These are phyloP conservation scores for Cladorrhinum samala DNA, from an alignment of 495 filamentous ascomycete species.

Conservation along the genomic window DNA sequence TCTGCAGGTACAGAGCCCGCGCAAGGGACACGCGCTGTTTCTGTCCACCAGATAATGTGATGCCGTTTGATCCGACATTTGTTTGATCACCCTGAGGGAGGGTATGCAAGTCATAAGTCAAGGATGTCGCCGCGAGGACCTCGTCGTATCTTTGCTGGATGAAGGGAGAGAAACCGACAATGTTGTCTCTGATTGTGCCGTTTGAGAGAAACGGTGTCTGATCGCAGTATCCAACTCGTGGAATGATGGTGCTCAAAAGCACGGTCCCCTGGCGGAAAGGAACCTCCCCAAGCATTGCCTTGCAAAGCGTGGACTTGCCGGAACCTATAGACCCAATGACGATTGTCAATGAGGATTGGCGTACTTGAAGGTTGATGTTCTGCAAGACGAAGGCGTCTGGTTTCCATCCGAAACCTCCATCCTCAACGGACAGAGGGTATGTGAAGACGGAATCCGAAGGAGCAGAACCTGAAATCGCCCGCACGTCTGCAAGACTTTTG, in stretches of 20 bases:
- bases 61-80: conserved; percentile 53
- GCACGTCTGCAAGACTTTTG: too few relatives aligned
- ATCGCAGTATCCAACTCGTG: conserved; percentile 26
- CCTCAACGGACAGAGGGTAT: too few relatives aligned
- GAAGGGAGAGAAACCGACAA: conserved; percentile 34
- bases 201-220: conserved; percentile 36
- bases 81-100: conserved; percentile 28
- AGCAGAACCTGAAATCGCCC: too few relatives aligned
- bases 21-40: conserved; percentile 44
- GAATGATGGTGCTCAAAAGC: conserved; percentile 6
- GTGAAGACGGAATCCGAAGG: too few relatives aligned
- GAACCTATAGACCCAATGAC: conserved; percentile 30
- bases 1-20: neutral
- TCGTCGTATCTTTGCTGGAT: neutral
- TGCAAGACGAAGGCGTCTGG: too few relatives aligned
- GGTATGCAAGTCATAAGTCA: neutral
- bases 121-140: neutral
- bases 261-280: conserved; percentile 18
- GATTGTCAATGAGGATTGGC: too few relatives aligned
- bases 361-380: too few relatives aligned
- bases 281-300: conserved; percentile 22
- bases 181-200: conserved; percentile 27
- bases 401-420: too few relatives aligned
- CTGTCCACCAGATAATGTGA: conserved; percentile 58
- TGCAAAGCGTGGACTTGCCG: conserved; percentile 30